These are phyloP conservation scores for Colletotrichum echinochloae DNA, from an alignment of 2,329 filamentous ascomycete species.

Conservation along the genomic window DNA sequence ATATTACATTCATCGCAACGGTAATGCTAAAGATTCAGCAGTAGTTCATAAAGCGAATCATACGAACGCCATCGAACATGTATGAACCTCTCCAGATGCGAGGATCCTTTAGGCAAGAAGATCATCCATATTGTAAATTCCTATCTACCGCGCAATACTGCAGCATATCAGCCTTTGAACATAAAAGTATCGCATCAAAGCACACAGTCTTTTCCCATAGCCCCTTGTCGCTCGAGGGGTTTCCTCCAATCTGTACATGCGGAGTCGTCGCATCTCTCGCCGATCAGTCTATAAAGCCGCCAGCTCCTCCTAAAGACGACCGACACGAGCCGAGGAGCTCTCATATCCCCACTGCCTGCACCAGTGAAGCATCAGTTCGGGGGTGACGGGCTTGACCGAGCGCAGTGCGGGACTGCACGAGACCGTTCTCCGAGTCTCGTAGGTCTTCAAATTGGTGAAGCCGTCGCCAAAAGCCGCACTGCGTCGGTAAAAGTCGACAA, in stretches of 20 bases:
- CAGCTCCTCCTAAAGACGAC: conserved; percentile 14
- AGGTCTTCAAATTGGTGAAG: conserved; percentile 45
- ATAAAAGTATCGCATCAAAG: neutral
- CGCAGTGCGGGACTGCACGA: conserved; percentile 57
- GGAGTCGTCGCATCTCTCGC: too few species aligned
- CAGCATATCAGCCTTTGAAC: neutral
- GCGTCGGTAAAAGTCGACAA: conserved; percentile 61
- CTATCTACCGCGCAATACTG: neutral
- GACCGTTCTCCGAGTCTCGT: conserved; percentile 55
- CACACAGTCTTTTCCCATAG: neutral
- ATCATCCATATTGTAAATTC: neutral
- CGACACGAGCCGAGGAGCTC: neutral
- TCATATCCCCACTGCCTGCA: conserved; percentile 58
- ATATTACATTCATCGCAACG: neutral
- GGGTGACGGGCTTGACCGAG: conserved; percentile 54
- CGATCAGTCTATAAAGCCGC: neutral
- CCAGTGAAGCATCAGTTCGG: conserved; percentile 61
- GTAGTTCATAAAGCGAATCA: too few species aligned
- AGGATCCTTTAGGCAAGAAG: too few species aligned
- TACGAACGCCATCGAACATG: too few species aligned
- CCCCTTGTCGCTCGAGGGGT: neutral
- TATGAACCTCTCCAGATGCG: too few species aligned
- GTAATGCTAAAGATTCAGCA: neutral
- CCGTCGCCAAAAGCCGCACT: conserved; percentile 38
- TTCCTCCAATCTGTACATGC: too few species aligned